These are phyloP conservation scores for Psidium guajava DNA, from an alignment of 345 rosid genomes.

Conservation along the genomic window DNA sequence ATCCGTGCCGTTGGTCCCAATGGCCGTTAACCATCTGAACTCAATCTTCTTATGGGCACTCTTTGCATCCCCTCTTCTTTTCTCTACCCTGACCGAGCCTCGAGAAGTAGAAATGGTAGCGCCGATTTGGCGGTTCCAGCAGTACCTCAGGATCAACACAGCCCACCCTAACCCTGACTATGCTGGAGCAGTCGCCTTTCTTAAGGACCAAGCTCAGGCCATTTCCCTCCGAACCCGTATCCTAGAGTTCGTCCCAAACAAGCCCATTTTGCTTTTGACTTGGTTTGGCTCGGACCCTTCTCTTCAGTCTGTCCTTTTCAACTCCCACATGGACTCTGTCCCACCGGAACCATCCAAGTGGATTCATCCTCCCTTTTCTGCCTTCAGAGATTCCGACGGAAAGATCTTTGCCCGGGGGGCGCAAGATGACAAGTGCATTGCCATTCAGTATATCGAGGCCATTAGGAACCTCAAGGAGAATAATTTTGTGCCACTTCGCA, in stretches of 20 bases:
- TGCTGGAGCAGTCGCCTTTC: conserved; percentile 46
- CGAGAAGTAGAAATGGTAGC: conserved; percentile 16
- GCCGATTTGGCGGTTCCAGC: conserved; percentile 47
- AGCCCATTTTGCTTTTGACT: conserved; percentile 52
- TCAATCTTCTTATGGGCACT: neutral
- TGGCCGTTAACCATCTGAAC: neutral
- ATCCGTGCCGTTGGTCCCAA: neutral
- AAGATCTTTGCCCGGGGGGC: conserved; percentile 74
- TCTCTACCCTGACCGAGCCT: neutral
- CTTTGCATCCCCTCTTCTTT: conserved; percentile 1
- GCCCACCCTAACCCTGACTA: conserved; percentile 84
- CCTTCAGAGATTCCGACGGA: conserved; percentile 43
- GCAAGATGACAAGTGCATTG: conserved; percentile 86
- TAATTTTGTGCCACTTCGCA: conserved; percentile 39
- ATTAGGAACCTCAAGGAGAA: conserved; percentile 42
- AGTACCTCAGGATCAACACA: conserved; percentile 60
- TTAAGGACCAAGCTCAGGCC: conserved; percentile 36
- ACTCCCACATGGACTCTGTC: conserved; percentile 94
- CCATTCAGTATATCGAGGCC: conserved; percentile 72
- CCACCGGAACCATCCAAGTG: conserved; percentile 72
- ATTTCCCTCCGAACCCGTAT: conserved; percentile 32
- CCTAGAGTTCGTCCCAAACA: conserved; percentile 36
- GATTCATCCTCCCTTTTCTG: conserved; percentile 82
- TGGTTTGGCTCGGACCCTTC: conserved; percentile 70
- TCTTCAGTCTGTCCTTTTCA: conserved; percentile 65